Evolutionary conservation across 2,329 filamentous ascomycete species (phyloP).

Genomic region (Talaromyces sp.): DNA sequence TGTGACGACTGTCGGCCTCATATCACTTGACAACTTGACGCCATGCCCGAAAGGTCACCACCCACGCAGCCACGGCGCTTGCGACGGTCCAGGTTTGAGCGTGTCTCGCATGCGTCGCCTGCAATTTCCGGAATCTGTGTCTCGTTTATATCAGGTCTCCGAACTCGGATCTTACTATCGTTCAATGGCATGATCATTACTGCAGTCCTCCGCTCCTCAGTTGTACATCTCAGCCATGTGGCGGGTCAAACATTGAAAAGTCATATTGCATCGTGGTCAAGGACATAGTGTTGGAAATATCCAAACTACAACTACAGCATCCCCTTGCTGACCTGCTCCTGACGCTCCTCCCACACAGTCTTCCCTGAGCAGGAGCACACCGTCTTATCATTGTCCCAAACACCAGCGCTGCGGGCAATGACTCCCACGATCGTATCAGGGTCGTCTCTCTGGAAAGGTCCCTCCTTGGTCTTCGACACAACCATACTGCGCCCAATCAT

Average conservation of each 20-base stretch:
- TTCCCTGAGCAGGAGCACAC: slow-evolving; percentile 97
- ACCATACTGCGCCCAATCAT: slow-evolving; percentile 91
- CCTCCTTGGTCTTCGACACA: slow-evolving; percentile 65
- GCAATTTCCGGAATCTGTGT: neutral
- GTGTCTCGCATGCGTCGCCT: neutral
- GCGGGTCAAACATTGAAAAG: neutral
- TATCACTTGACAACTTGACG: neutral
- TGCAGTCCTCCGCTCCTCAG: neutral
- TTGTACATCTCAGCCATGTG: neutral
- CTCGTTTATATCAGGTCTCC: neutral
- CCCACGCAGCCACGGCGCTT: neutral
- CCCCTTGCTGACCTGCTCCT: slow-evolving; percentile 81
- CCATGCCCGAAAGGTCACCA: neutral
- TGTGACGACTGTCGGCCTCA: too few species aligned
- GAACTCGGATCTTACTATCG: neutral
- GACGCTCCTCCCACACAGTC: slow-evolving; percentile 95
- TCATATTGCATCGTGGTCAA: neutral
- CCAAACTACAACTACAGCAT: slow-evolving; percentile 50
- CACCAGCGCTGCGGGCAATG: slow-evolving; percentile 90
- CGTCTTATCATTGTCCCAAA: slow-evolving; percentile 98
- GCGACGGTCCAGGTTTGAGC: neutral
- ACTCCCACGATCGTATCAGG: slow-evolving; percentile 85
- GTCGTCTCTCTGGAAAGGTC: slow-evolving; percentile 64
- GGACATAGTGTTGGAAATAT: neutral
- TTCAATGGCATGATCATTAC: neutral